Percentiles rank a stretch among this genome's conserved stretches.
phyloP scores from a whole-genome alignment of 2,329 filamentous ascomycete species.

The Fusarium beomiforme region DNA sequence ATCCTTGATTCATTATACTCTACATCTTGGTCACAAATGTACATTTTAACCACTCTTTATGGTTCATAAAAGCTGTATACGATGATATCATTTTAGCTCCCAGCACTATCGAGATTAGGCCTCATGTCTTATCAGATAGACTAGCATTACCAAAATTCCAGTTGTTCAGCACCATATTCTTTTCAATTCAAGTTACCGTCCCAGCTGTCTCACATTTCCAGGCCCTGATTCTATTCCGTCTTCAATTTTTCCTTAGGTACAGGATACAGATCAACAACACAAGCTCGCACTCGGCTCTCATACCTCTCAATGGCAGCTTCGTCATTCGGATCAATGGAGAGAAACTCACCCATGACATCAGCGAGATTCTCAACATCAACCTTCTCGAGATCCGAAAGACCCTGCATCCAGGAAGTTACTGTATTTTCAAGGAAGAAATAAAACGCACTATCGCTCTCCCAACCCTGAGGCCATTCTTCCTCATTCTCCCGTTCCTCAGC shows the following conservation, averaged over 20 bases:
- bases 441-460: background rate
- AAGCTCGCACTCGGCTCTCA: accelerated
- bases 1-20: too few relatives aligned
- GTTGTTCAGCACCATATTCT: too few relatives aligned
- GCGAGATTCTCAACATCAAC: background rate
- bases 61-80: too few relatives aligned
- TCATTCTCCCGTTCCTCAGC: background rate
- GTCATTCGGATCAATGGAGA: accelerated
- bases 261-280: background rate
- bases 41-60: too few relatives aligned
- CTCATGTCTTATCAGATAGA: too few relatives aligned
- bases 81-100: too few relatives aligned
- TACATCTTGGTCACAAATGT: too few relatives aligned
- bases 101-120: too few relatives aligned
- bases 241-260: background rate
- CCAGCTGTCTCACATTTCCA: too few relatives aligned
- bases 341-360: background rate
- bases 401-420: background rate
- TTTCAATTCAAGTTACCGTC: accelerated
- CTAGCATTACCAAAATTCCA: background rate
- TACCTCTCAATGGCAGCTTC: too few relatives aligned
- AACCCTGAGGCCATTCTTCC: background rate
- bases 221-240: background rate
- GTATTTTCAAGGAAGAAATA: too few relatives aligned
- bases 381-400: background rate